phyloP scores from a whole-genome alignment of 2,329 filamentous ascomycete genomes.

The Fusarium compactum region DNA sequence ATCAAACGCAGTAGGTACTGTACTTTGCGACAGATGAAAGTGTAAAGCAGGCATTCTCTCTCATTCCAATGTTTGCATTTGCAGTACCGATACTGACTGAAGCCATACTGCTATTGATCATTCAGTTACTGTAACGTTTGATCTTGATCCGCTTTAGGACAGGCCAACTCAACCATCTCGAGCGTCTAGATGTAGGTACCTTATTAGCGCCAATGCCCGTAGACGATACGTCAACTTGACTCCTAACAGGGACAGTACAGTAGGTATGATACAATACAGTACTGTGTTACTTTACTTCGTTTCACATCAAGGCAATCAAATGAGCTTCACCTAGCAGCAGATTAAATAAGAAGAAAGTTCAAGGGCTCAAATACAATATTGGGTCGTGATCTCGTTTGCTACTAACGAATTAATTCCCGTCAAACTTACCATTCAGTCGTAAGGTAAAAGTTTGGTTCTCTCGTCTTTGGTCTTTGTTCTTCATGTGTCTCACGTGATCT shows the following conservation, averaged over 20 bases:
- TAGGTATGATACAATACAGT: neutral
- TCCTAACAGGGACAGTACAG: slow-evolving; percentile 4
- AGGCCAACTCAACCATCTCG: neutral
- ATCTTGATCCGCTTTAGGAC: slow-evolving; percentile 1
- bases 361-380: neutral
- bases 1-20: no score
- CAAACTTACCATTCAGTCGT: neutral
- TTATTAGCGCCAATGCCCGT: neutral
- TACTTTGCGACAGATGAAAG: neutral
- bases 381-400: neutral
- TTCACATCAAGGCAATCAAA: slow-evolving; percentile 7
- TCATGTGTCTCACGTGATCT: slow-evolving; percentile 44
- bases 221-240: slow-evolving; percentile 6
- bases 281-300: slow-evolving; percentile 7
- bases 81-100: neutral
- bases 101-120: neutral
- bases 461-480: slow-evolving; percentile 24
- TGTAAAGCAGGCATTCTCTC: neutral
- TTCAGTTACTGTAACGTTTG: neutral
- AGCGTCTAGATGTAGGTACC: neutral
- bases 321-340: neutral
- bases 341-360: neutral
- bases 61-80: slow-evolving; percentile 12
- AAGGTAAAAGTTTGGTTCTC: neutral
- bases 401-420: neutral